Conservation (phyloP, 2,329 filamentous ascomycete species). For the Pseudogymnoascus sp. region DNA sequence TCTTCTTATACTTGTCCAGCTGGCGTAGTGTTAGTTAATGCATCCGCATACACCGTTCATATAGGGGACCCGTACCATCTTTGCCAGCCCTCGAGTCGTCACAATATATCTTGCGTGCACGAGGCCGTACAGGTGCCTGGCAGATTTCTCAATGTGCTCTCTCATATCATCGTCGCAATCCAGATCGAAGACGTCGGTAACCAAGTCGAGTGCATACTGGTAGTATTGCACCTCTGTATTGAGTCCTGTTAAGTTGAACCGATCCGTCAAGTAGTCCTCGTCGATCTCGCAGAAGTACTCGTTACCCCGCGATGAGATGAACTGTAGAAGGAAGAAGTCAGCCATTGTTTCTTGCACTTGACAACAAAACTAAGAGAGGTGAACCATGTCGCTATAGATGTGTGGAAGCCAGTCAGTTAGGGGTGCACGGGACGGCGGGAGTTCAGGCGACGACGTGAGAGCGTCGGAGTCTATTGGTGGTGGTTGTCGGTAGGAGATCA, state of each 20-base stretch:
- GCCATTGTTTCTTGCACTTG: neutral
- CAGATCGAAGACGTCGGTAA: conserved; percentile 96
- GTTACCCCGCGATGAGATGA: conserved; percentile 94
- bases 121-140: conserved; percentile 87
- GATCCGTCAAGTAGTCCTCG: conserved; percentile 95
- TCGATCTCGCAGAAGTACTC: conserved; percentile 99
- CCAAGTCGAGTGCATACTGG: conserved; percentile 93
- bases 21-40: conserved; percentile 33
- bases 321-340: conserved; percentile 38
- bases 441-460: neutral
- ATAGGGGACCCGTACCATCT: conserved; percentile 65
- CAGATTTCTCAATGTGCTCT: conserved; percentile 96
- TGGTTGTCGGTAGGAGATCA: no score
- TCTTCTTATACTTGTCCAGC: conserved; percentile 99
- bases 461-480: neutral
- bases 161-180: conserved; percentile 98
- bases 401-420: neutral
- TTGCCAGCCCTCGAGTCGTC: conserved; percentile 83
- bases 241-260: conserved; percentile 94
- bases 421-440: neutral
- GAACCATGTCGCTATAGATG: neutral
- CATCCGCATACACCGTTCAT: neutral
- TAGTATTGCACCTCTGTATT: conserved; percentile 99
- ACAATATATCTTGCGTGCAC: conserved; percentile 97
- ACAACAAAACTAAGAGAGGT: neutral